phyloP scores from a whole-genome alignment of 2,329 filamentous ascomycete species.

The Pseudogymnoascus sp. region DNA sequence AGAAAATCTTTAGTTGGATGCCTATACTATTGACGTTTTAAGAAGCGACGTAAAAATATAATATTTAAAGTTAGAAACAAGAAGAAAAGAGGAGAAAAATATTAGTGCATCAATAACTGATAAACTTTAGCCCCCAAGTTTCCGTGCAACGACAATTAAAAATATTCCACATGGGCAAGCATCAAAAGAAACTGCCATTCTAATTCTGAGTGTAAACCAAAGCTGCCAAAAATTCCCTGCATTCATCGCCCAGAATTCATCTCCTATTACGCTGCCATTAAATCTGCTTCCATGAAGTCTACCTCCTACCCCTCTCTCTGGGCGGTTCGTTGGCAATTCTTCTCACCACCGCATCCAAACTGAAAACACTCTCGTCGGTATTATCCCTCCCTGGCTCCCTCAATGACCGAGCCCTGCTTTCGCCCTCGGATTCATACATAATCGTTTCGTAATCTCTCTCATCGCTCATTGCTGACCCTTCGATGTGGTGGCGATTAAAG shows the following conservation, averaged over 20 bases:
- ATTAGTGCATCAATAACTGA: neutral
- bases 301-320: neutral
- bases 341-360: neutral
- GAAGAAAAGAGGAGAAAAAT: neutral
- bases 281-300: neutral
- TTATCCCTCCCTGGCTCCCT: neutral
- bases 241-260: neutral
- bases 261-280: neutral
- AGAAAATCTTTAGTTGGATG: neutral
- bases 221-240: neutral
- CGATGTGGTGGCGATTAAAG: neutral
- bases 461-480: neutral
- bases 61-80: neutral
- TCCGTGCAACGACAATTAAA: neutral
- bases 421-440: neutral
- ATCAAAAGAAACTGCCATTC: neutral
- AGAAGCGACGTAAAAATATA: neutral
- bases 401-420: neutral
- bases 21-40: neutral
- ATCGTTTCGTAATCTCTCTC: neutral
- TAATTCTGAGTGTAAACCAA: neutral
- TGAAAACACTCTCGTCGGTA: neutral
- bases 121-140: neutral
- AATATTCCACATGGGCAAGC: neutral
- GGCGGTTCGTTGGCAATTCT: constrained; percentile 6